Base-by-base conservation (phyloP, 768 basidiomycete genomes). In the Calocybe indica region DNA sequence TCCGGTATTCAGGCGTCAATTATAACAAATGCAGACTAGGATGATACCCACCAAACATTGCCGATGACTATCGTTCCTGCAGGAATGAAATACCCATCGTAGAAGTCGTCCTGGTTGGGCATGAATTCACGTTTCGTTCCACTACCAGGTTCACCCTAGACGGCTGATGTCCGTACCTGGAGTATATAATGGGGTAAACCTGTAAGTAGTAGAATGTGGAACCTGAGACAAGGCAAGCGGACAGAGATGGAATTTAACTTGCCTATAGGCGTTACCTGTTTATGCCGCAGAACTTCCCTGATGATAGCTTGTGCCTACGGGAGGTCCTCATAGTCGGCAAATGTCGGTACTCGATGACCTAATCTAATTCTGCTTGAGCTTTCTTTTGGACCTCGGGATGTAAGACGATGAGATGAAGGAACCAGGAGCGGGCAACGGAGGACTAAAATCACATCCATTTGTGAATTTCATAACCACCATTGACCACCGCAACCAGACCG, bases 281-380 rank as follows among this genome's bases (percentile, higher is more conserved):
- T 57, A 67, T 66, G 68, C 35, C 72, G 63, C 28, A 72, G 45
- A 10, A 64, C 49, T 54, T 76, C 74, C 52, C 66, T 69, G 37
- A 69, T 48, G 2, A 75, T 39, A 5, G 72, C 71, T 6, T 49
- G 50, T 29, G 71, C 51, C 41, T 71, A 73, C 1, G 68, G 69
- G 9, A 73, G 47, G 1, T 52, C 47, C 5, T 57, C 51, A 2
- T 53, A 52, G 45, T 75, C 71, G 2, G 60, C 62, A 13, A 65
- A 46, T 0, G 52, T 63, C 1, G 70, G 69, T 7, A 74, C 55
- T 0, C 69, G 60, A 29, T 60, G 56, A 71, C 56, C 1, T 43
- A 38, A 30, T 75, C 71, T 8, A 76, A 58, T 40, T 73, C 74
- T 5, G 51, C 52, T 42, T 75, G 72, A 2, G 69, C 72, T 15